phyloP scores from a whole-genome alignment of 331 rosid genomes.

The Telfairia occidentalis region DNA sequence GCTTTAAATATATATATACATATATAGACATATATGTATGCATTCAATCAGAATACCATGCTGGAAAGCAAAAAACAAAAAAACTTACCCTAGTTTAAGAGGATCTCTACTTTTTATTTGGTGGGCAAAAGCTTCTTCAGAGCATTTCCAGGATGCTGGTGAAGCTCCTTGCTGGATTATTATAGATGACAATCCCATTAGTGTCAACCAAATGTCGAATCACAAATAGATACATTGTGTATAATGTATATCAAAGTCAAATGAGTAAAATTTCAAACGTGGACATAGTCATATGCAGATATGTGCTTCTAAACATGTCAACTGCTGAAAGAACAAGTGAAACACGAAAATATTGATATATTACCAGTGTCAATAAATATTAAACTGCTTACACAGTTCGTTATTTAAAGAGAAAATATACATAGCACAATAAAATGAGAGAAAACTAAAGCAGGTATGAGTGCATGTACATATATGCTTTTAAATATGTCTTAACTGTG shows the following conservation, averaged over 20 bases:
- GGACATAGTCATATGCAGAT: neutral
- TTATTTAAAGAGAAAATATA: too few species aligned
- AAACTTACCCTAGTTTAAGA: constrained; percentile 72
- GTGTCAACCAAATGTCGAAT: neutral
- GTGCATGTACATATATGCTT: neutral
- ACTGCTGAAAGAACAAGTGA: too few species aligned
- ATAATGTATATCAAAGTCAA: neutral
- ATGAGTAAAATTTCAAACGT: neutral
- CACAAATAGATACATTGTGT: neutral
- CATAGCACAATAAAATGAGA: neutral
- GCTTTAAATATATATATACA: too few species aligned
- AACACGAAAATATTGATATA: too few species aligned
- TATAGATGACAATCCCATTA: neutral
- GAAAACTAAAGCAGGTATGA: neutral
- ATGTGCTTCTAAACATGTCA: too few species aligned
- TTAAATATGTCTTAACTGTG: neutral
- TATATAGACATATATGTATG: too few species aligned
- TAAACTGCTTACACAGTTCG: neutral
- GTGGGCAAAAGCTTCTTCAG: constrained; percentile 69
- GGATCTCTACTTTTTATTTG: constrained; percentile 87
- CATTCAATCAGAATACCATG: neutral
- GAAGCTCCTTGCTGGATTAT: constrained; percentile 46
- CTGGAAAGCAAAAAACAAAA: neutral
- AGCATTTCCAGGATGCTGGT: constrained; percentile 96
- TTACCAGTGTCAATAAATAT: neutral